These are phyloP conservation scores for Nannochloris sp. DNA, from an alignment of 139 green algal genomes.

Conservation along the genomic window DNA sequence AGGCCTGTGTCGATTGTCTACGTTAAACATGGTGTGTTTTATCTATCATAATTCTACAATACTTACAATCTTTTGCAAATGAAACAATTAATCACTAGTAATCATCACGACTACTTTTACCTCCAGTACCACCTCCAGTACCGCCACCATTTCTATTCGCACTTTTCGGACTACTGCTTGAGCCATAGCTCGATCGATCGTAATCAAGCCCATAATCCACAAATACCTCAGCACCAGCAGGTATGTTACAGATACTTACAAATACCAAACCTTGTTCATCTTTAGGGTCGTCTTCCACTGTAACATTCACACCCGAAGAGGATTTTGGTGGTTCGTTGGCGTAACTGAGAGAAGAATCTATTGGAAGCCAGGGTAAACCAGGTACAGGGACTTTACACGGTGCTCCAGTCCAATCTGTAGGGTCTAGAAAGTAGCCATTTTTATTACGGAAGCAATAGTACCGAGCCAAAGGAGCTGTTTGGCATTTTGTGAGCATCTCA, in stretches of 20 bases:
- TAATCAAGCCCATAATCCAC: slow-evolving; percentile 50
- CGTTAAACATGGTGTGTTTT: too few relatives aligned
- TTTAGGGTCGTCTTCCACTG: slow-evolving; percentile 28
- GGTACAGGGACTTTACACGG: slow-evolving; percentile 23
- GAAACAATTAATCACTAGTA: too few relatives aligned
- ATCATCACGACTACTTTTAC: too few relatives aligned
- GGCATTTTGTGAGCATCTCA: slow-evolving; percentile 39
- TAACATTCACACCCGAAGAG: slow-evolving; percentile 24
- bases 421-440: slow-evolving; percentile 30
- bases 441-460: slow-evolving; percentile 34
- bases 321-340: slow-evolving; percentile 44
- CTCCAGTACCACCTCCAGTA: too few relatives aligned
- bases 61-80: too few relatives aligned
- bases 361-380: slow-evolving; percentile 34
- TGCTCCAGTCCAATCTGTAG: slow-evolving; percentile 33
- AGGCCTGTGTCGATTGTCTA: too few relatives aligned
- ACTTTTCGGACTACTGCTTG: background rate
- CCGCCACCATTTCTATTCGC: too few relatives aligned
- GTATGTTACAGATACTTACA: background rate
- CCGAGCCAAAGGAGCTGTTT: slow-evolving; percentile 10
- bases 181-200: slow-evolving; percentile 27
- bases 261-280: slow-evolving; percentile 11
- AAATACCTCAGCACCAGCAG: slow-evolving; percentile 29
- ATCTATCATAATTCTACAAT: too few relatives aligned
- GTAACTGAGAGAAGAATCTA: slow-evolving; percentile 31